These are phyloP conservation scores for Clitopilus hobsonii DNA, from an alignment of 768 basidiomycete genomes.

Conservation along the genomic window DNA sequence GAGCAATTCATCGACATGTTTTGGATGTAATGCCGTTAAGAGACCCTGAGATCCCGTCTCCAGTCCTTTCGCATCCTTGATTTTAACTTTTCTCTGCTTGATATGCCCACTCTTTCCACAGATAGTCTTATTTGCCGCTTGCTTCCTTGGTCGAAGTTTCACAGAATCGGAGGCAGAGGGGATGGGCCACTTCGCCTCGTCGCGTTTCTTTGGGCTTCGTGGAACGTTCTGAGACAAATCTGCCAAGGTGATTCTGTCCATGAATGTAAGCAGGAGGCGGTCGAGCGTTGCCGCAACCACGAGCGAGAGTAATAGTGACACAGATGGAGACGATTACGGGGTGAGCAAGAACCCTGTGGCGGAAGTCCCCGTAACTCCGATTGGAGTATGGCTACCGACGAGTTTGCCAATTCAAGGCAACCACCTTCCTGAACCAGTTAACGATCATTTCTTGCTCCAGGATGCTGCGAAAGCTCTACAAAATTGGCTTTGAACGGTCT, in stretches of 20 bases:
- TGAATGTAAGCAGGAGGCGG: not conserved
- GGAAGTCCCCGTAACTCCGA: not conserved
- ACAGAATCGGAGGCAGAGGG: not conserved
- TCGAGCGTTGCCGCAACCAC: not conserved
- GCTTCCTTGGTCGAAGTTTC: not conserved
- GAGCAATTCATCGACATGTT: constrained; percentile 29
- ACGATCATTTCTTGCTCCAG: not conserved
- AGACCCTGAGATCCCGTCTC: not conserved
- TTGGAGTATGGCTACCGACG: not conserved
- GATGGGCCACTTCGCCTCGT: not conserved
- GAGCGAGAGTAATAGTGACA: not conserved
- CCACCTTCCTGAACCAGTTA: not conserved
- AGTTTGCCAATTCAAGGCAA: not conserved
- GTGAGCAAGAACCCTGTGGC: not conserved
- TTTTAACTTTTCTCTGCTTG: not conserved
- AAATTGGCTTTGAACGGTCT: too few species aligned
- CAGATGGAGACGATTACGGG: not conserved
- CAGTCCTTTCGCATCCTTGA: not conserved
- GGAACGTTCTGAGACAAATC: not conserved
- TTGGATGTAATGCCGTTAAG: not conserved
- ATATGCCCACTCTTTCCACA: not conserved
- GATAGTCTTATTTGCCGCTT: not conserved
- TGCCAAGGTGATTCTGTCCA: not conserved
- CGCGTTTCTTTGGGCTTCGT: not conserved
- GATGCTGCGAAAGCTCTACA: too few species aligned